phyloP scores from a whole-genome alignment of 2,329 filamentous ascomycete species.

The Scedosporium minutisporum region DNA sequence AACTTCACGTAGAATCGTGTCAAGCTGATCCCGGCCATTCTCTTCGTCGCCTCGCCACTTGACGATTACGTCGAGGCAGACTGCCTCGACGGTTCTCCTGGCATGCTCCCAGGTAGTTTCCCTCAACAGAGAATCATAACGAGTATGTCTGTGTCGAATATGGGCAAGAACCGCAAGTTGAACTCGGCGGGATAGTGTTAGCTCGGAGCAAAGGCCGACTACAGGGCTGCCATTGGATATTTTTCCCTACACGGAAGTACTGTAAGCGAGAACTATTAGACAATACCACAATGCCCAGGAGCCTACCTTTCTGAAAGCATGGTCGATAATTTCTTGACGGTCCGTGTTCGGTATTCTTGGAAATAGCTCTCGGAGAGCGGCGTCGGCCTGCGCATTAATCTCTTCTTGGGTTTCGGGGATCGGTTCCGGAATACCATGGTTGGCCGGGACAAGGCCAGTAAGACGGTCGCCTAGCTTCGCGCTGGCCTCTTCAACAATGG shows the following conservation, averaged over 20 bases:
- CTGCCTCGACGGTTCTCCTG: constrained; percentile 48
- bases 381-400: constrained; percentile 54
- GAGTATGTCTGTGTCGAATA: constrained; percentile 57
- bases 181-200: constrained; percentile 51
- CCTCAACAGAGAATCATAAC: constrained; percentile 51
- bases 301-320: constrained; percentile 52
- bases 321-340: constrained; percentile 50
- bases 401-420: constrained; percentile 50
- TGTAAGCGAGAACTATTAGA: constrained; percentile 1
- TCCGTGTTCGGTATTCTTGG: constrained; percentile 57
- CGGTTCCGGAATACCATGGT: constrained; percentile 36
- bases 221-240: constrained; percentile 42
- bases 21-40: constrained; percentile 56
- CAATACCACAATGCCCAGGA: background rate
- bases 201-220: constrained; percentile 46
- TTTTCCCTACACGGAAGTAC: constrained; percentile 28
- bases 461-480: constrained; percentile 15
- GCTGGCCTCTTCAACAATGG: constrained; percentile 48
- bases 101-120: constrained; percentile 51
- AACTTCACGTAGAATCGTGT: constrained; percentile 57
- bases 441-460: constrained; percentile 12
- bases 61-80: constrained; percentile 56
- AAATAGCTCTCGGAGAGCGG: constrained; percentile 52
- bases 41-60: constrained; percentile 66
- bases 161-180: constrained; percentile 58